These are phyloP conservation scores for Aphanoascus verrucosus DNA, from an alignment of 2,329 filamentous ascomycete species.

Conservation along the genomic window DNA sequence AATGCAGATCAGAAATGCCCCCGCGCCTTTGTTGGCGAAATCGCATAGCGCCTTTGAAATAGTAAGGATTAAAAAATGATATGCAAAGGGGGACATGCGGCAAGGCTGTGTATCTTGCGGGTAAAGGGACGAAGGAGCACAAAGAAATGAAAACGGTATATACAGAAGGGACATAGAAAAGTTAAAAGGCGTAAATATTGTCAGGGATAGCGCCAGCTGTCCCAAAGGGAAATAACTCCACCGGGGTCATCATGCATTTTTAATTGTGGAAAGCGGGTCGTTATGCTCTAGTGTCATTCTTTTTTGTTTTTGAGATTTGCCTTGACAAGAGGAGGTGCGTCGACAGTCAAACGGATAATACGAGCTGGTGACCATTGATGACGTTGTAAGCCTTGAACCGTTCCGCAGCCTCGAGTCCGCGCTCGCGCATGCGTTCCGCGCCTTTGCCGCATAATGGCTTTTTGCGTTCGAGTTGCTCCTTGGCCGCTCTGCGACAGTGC, in stretches of 20 bases:
- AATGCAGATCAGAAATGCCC: no score
- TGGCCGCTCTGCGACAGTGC: conserved; percentile 71
- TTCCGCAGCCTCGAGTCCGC: conserved; percentile 80
- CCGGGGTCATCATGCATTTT: background rate
- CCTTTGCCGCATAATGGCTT: conserved; percentile 73
- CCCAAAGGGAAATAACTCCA: background rate
- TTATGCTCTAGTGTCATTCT: background rate
- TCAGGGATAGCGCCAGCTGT: background rate
- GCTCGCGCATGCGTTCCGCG: conserved; percentile 82
- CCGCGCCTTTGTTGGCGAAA: no score
- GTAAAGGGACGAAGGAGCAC: background rate
- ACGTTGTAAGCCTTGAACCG: conserved; percentile 59
- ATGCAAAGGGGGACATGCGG: conserved; percentile 18
- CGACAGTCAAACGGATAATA: conserved; percentile 53
- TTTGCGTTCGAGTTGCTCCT: conserved; percentile 50
- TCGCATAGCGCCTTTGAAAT: no score
- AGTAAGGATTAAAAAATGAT: conserved; percentile 18
- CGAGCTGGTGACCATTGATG: conserved; percentile 47
- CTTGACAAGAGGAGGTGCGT: background rate
- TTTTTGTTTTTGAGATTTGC: background rate
- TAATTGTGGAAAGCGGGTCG: background rate
- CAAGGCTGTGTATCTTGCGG: conserved; percentile 11
- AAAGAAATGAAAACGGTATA: conserved; percentile 6
- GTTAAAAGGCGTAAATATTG: background rate
- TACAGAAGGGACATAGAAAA: conserved; percentile 5